phyloP scores from a whole-genome alignment of 2,329 filamentous ascomycete genomes.

The Fusarium fracticaudum region DNA sequence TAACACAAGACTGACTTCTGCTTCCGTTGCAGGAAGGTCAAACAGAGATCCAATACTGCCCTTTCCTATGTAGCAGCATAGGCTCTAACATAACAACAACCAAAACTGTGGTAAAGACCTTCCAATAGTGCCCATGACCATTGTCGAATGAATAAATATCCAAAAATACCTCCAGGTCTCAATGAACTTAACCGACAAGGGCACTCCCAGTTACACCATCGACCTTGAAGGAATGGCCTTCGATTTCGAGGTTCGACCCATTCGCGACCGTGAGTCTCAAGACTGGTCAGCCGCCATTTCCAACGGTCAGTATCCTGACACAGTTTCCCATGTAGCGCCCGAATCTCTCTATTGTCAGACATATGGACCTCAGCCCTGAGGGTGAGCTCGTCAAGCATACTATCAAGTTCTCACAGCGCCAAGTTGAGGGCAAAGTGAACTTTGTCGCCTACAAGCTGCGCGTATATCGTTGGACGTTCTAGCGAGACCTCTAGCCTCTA shows the following conservation, averaged over 20 bases:
- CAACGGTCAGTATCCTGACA: background rate
- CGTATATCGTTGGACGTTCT: slow-evolving; percentile 57
- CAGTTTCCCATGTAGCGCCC: background rate
- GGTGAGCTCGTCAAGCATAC: slow-evolving; percentile 68
- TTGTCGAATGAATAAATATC: background rate
- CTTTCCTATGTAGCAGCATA: background rate
- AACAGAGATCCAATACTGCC: background rate
- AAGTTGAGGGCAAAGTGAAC: slow-evolving; percentile 48
- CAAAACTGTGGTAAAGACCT: background rate
- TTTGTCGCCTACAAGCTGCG: slow-evolving; percentile 53
- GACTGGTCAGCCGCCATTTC: slow-evolving; percentile 52
- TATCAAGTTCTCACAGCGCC: slow-evolving; percentile 67
- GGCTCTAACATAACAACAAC: background rate
- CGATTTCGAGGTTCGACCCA: slow-evolving; percentile 62
- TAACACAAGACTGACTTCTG: too few species aligned
- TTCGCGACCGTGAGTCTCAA: slow-evolving; percentile 65
- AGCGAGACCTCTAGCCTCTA: slow-evolving; percentile 61
- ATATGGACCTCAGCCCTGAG: slow-evolving; percentile 62
- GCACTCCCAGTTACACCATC: background rate
- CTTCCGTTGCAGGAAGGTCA: background rate
- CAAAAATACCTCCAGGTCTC: background rate
- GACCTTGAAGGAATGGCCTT: slow-evolving; percentile 65
- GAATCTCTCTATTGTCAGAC: background rate
- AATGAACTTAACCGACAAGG: background rate
- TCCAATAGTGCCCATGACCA: background rate